Evolutionary conservation across 78 protist species (phyloP), one percentile per base, ranked within the genome.

Genomic region (Thecamonas trahens): DNA sequence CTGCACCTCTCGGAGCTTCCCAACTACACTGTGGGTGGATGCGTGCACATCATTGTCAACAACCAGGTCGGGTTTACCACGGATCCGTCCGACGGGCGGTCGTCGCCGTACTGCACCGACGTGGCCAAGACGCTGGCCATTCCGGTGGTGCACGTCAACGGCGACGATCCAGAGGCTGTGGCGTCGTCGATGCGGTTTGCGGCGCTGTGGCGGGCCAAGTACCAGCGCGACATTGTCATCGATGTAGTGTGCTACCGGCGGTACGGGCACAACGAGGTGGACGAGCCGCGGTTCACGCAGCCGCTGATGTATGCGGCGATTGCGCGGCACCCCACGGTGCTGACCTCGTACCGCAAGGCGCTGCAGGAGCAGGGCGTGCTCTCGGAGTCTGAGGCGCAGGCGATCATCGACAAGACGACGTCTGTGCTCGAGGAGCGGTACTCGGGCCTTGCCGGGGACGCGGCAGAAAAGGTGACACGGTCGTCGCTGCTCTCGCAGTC

Each of bases 1-100:
- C 39, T 93, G 8, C 82, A 76, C 38, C 58, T 95, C 2, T n/a
- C 79, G 2, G 74, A 81, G 24, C 65, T 92, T 29, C 59, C 67
- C 22, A 22, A 85, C 57, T 95, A 91, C 79, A 67, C 89, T 20
- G 81, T 89, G 7, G 98, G 98, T 47, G 98, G 98, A 54, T 86
- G 94, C 20, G 70, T 93, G 49, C 99, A 95, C 74, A 59, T 95
- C 39, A 87, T 95, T 40, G 85, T 91, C 29, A 93, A 95, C 83
- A 95, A 95, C 77, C 99, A 95, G 87, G 82, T 91, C 65, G 98
- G 98, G 42, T 95, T 91, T 83, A 93, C 97, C n/a, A 95, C 99
- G 20, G 92, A 93, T 75, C 95, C 99, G 32, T 61, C 68, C 61
- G 44, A 35, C 61, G 22, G 81, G 7, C 78, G 95, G 34, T 80